phyloP scores from a whole-genome alignment of 1,284 basidiomycete genomes.

The Agaricales sp. region DNA sequence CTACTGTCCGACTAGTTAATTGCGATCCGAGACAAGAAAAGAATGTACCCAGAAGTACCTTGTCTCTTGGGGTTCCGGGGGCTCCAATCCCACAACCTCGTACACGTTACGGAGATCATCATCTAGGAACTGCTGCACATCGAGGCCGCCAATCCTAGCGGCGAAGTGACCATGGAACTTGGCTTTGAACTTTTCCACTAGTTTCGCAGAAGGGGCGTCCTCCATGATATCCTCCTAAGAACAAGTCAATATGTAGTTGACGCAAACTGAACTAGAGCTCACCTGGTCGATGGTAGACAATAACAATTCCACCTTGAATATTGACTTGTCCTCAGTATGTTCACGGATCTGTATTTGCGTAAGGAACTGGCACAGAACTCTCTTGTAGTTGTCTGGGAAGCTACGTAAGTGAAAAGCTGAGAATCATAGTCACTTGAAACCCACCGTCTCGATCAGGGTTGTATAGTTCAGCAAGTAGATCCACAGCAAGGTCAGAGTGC shows the following conservation, averaged over 20 bases:
- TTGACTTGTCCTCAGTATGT: conserved; percentile 47
- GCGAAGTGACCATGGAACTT: neutral
- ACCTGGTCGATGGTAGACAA: conserved; percentile 15
- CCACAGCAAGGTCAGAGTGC: conserved; percentile 74
- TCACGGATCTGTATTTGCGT: conserved; percentile 71
- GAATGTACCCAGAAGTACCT: too few species aligned
- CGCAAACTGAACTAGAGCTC: neutral
- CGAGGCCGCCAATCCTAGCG: neutral
- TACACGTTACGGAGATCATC: neutral
- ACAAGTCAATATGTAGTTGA: neutral
- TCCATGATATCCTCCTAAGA: neutral
- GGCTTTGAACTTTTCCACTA: neutral
- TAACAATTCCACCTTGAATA: conserved; percentile 56
- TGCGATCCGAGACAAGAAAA: too few species aligned
- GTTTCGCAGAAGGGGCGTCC: neutral
- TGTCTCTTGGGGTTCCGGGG: neutral
- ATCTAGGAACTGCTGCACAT: neutral
- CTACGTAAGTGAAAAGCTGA: too few species aligned
- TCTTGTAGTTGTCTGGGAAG: conserved; percentile 64
- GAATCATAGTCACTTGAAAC: conserved; percentile 4
- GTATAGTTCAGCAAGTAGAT: conserved; percentile 61
- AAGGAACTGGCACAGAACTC: conserved; percentile 72
- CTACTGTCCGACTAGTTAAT: too few species aligned
- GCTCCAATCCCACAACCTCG: neutral
- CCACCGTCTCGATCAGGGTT: conserved; percentile 31